These are phyloP conservation scores for Graphilbum sp. DNA, from an alignment of 2,329 filamentous ascomycete genomes.

Conservation along the genomic window DNA sequence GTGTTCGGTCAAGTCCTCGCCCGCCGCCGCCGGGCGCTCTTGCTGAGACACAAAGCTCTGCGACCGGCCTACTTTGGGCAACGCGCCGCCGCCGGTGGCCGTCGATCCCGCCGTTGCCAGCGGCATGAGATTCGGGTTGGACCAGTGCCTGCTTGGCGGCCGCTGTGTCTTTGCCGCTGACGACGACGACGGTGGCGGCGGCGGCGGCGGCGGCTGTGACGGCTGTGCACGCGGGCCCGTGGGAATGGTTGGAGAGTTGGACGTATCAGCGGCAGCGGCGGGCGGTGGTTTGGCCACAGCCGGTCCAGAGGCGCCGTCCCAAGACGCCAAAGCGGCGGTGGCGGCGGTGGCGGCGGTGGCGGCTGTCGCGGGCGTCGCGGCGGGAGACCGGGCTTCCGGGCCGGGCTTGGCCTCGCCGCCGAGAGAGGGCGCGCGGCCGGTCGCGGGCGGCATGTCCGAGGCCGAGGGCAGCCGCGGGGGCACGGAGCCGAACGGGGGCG, in stretches of 20 bases:
- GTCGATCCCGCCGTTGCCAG: too few species aligned
- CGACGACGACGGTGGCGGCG: conserved; percentile 28
- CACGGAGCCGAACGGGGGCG: conserved; percentile 40
- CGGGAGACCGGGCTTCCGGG: too few species aligned
- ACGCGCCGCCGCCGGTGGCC: conserved; percentile 29
- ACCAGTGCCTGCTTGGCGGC: conserved; percentile 48
- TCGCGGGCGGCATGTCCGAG: conserved; percentile 14
- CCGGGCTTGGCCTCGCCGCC: too few species aligned
- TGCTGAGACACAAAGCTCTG: conserved; percentile 30
- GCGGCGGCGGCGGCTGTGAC: conserved; percentile 18
- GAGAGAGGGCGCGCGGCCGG: too few species aligned
- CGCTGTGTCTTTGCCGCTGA: too few species aligned
- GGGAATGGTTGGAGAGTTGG: too few species aligned
- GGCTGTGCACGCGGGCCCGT: conserved; percentile 37
- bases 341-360: too few species aligned
- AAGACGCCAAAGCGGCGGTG: too few species aligned
- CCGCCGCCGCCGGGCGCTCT: conserved; percentile 12
- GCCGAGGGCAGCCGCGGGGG: conserved; percentile 26
- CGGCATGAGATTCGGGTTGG: conserved; percentile 32
- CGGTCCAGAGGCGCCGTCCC: too few species aligned
- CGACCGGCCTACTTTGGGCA: conserved; percentile 31
- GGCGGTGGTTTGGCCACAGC: too few species aligned
- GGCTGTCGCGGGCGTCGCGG: too few species aligned
- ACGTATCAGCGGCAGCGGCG: too few species aligned
- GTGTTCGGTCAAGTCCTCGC: neutral